phyloP scores from a whole-genome alignment of 495 filamentous ascomycete species.

The Margaritispora aquatica region DNA sequence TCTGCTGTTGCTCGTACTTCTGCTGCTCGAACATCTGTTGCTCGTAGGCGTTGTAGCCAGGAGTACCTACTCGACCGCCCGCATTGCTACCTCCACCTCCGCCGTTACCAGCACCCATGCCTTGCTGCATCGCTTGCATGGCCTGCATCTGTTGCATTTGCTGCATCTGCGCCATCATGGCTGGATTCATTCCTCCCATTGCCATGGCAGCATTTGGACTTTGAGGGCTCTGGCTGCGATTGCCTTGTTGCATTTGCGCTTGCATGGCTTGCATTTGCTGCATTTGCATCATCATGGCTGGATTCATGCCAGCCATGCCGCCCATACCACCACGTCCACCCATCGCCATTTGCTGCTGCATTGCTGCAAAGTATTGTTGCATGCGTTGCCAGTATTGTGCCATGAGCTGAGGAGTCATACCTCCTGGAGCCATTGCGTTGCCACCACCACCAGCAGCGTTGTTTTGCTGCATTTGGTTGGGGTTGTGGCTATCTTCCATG shows the following conservation, averaged over 20 bases:
- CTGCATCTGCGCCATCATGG: conserved; percentile 81
- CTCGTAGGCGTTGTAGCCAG: conserved; percentile 65
- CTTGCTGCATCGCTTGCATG: conserved; percentile 26
- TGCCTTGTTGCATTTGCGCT: conserved; percentile 48
- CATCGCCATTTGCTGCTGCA: conserved; percentile 82
- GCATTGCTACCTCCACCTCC: conserved; percentile 21
- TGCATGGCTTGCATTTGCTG: conserved; percentile 62
- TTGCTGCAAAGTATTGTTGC: conserved; percentile 92
- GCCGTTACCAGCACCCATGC: conserved; percentile 24
- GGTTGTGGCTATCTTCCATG: conserved; percentile 41
- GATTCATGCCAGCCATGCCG: conserved; percentile 49
- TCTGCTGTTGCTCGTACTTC: conserved; percentile 69
- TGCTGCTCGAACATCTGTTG: conserved; percentile 82
- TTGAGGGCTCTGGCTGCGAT: conserved; percentile 43
- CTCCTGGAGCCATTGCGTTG: conserved; percentile 45
- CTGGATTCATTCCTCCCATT: conserved; percentile 40
- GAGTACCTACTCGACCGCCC: conserved; percentile 31
- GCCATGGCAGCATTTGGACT: conserved; percentile 26
- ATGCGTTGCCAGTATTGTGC: conserved; percentile 96
- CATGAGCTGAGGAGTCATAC: conserved; percentile 94
- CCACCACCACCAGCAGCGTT: too few species aligned
- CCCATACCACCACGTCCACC: conserved; percentile 28
- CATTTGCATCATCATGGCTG: conserved; percentile 66
- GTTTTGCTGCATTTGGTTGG: conserved; percentile 27
- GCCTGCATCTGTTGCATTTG: conserved; percentile 68